phyloP scores from a whole-genome alignment of 2,329 filamentous ascomycete species.

The Tolypocladium endophyticum region DNA sequence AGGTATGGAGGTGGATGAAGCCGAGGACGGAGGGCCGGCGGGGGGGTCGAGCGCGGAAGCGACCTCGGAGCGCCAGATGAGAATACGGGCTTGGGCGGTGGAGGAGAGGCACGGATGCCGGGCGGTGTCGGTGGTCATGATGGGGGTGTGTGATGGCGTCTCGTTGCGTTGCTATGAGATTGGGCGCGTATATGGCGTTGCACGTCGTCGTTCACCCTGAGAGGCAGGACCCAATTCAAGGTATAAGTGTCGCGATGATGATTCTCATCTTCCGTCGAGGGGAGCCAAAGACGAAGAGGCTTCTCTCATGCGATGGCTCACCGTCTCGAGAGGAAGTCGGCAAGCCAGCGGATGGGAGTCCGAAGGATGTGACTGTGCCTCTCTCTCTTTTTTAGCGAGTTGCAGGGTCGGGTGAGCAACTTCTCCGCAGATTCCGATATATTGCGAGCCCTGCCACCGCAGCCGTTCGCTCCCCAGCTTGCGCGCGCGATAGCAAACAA shows the following conservation, averaged over 20 bases:
- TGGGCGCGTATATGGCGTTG: neutral
- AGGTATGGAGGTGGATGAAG: constrained; percentile 12
- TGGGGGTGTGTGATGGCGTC: neutral
- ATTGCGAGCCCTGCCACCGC: neutral
- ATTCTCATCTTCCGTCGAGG: neutral
- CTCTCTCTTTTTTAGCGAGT: neutral
- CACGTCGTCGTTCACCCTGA: neutral
- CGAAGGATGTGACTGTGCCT: neutral
- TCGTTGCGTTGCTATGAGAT: neutral
- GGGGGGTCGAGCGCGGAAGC: constrained; percentile 18
- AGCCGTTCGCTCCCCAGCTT: neutral
- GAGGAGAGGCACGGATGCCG: constrained; percentile 15
- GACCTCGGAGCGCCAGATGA: constrained; percentile 41
- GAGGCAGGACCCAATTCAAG: neutral
- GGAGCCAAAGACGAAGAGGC: neutral
- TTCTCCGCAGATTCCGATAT: neutral
- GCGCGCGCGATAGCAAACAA: neutral
- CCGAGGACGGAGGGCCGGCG: constrained; percentile 14
- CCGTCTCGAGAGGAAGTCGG: neutral
- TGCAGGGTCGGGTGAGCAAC: neutral
- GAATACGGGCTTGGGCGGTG: constrained; percentile 30
- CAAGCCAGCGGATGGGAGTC: neutral
- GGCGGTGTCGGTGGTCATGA: neutral
- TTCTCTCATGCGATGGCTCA: neutral
- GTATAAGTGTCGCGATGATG: no score